Evolutionary conservation across 345 rosid species (phyloP).

Genomic region (Ceriops tagal): DNA sequence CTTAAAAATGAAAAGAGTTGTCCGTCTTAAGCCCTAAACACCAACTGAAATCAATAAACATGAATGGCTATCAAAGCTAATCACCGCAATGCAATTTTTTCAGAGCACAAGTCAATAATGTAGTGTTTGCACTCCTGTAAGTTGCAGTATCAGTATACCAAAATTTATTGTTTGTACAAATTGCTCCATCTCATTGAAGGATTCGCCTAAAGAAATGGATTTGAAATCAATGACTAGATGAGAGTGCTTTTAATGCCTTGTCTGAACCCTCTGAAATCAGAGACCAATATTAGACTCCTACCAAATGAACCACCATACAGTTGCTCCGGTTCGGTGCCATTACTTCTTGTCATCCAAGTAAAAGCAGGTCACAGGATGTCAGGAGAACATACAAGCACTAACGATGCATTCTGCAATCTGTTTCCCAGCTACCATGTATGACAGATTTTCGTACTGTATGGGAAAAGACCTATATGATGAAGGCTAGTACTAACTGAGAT

Average conservation of each 20-base stretch:
- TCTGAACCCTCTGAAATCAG: too few species aligned
- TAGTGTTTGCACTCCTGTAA: not conserved
- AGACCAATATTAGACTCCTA: too few species aligned
- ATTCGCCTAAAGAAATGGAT: not conserved
- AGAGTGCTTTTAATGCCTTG: not conserved
- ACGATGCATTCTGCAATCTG: too few species aligned
- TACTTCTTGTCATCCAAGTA: too few species aligned
- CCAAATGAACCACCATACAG: too few species aligned
- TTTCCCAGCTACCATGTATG: too few species aligned
- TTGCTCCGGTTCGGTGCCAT: too few species aligned
- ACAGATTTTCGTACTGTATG: too few species aligned
- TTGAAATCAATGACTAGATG: not conserved
- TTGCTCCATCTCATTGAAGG: not conserved
- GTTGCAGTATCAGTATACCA: not conserved
- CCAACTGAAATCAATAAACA: not conserved
- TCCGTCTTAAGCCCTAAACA: not conserved
- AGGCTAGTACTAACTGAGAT: too few species aligned
- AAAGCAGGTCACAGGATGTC: too few species aligned
- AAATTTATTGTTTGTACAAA: not conserved
- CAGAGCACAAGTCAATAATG: not conserved
- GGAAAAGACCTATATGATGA: too few species aligned
- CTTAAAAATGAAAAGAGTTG: not conserved
- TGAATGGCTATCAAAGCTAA: slow-evolving; percentile 1
- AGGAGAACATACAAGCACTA: too few species aligned
- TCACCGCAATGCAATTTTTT: not conserved